Evolutionary conservation across 2,329 filamentous ascomycete species (phyloP).

Genomic region (Hymenoscyphus fructigenus): DNA sequence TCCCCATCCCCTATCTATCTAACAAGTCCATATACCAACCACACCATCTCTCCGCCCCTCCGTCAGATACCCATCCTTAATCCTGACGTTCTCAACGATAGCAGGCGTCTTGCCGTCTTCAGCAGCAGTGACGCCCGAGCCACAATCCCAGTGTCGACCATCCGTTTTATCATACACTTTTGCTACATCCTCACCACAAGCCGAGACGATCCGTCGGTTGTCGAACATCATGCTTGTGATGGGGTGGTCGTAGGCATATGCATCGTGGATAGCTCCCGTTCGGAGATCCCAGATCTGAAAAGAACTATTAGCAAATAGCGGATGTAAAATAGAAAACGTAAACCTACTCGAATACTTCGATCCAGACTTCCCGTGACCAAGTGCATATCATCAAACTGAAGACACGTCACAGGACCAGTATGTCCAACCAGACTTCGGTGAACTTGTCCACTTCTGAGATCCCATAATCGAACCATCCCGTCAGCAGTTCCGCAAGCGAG

Average conservation of each 20-base stretch:
- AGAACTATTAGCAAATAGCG: slow-evolving; percentile 30
- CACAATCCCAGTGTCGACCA: slow-evolving; percentile 94
- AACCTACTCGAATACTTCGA: slow-evolving; percentile 85
- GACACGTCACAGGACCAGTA: slow-evolving; percentile 87
- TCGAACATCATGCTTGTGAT: slow-evolving; percentile 99
- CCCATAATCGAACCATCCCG: slow-evolving; percentile 95
- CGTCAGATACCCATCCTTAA: slow-evolving; percentile 91
- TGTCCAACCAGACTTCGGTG: slow-evolving; percentile 94
- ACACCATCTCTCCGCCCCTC: slow-evolving; percentile 86
- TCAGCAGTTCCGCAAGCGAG: slow-evolving; percentile 95
- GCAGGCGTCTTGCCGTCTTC: slow-evolving; percentile 64
- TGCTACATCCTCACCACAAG: slow-evolving; percentile 87
- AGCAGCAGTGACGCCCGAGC: slow-evolving; percentile 71
- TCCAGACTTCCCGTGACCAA: slow-evolving; percentile 91
- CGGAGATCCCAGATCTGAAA: slow-evolving; percentile 97
- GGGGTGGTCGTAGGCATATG: slow-evolving; percentile 89
- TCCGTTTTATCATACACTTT: slow-evolving; percentile 99
- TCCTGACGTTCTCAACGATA: slow-evolving; percentile 79
- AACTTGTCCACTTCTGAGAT: slow-evolving; percentile 94
- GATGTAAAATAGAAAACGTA: not conserved
- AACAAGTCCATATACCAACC: slow-evolving; percentile 88
- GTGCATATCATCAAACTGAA: slow-evolving; percentile 96
- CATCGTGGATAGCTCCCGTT: slow-evolving; percentile 91
- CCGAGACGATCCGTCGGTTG: slow-evolving; percentile 80
- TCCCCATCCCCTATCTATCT: not conserved